Base-by-base conservation (phyloP, 441 rosid species). In the Capsella rubella region DNA sequence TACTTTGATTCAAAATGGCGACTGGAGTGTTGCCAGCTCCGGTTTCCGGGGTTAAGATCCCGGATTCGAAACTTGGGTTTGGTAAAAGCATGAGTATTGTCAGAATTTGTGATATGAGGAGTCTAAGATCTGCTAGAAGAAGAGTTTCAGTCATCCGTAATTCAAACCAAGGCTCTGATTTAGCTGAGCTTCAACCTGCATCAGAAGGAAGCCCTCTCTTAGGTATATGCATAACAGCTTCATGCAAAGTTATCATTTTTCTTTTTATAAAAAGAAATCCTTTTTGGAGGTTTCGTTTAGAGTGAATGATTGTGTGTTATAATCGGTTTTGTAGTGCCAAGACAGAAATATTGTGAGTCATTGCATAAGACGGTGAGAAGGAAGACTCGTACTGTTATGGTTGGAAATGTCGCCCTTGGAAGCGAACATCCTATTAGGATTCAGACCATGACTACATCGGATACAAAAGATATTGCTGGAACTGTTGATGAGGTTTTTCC, bases 391-490 rank as follows among this genome's bases (percentile, higher is more conserved):
- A 90, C 98, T 2, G 99, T 95, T 39, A 88, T 86, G 96, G 99
- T 92, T 74, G 99, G 99, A 68, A 85, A 95, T 73, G 98, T 95
- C 46, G 82, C 90, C 31, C 88, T 92, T 80, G 99, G 99, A 8
- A 89, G 98, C 57, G 90, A 95, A 11, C 97, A 95, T 84, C 99
- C 99, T 6, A 83, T 95, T 46, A 88, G 97, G 79, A 84, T 95
- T 78, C 99, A 95, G 62, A 95, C 99, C 3, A 95, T 95, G 99
- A 95, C 99, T 61, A 95, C 97, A 32, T 76, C 81, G 0, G 96
- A 95, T 81, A 95, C 99, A 6, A 92, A 90, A 80, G 91, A 95
- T 82, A 82, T 92, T 61, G 84, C 96, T 80, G 97, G 77, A 21
- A 95, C 99, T 57, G 93, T 95, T 72, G 98, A 92, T 70, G 80